These are phyloP conservation scores for Phytophthora litchii DNA, from an alignment of 352 stramenopile species.

Conservation along the genomic window DNA sequence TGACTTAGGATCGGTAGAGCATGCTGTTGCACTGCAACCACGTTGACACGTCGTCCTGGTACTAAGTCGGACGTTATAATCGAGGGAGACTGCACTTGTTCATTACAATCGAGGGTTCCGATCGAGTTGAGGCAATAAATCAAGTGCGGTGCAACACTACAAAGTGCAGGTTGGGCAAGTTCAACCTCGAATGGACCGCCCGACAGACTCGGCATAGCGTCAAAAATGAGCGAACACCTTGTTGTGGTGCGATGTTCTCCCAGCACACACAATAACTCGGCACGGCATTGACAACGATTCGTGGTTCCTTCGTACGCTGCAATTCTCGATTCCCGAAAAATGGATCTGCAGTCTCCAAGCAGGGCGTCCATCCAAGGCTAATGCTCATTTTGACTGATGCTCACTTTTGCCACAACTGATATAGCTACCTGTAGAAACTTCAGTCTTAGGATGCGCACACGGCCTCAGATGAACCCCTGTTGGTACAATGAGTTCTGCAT, in stretches of 20 bases:
- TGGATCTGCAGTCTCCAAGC: slow-evolving; percentile 10
- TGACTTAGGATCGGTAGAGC: not conserved
- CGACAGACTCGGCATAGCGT: not conserved
- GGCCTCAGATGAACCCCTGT: too few relatives aligned
- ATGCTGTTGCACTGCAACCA: not conserved
- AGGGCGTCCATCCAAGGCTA: slow-evolving; percentile 17
- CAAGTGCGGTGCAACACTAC: slow-evolving; percentile 31
- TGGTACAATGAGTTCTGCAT: not conserved
- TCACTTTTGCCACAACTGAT: slow-evolving; percentile 3
- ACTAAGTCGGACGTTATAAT: slow-evolving; percentile 6
- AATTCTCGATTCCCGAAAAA: slow-evolving; percentile 12
- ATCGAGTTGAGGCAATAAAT: slow-evolving; percentile 21
- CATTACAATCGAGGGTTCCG: slow-evolving; percentile 16
- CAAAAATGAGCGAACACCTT: not conserved
- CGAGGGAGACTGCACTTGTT: not conserved
- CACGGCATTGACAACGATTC: not conserved
- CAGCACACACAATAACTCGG: not conserved
- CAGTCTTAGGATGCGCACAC: slow-evolving; percentile 6
- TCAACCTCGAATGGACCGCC: slow-evolving; percentile 10
- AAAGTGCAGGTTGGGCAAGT: slow-evolving; percentile 7
- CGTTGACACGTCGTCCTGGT: not conserved
- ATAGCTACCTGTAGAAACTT: slow-evolving; percentile 19
- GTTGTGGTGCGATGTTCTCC: not conserved
- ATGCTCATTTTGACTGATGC: slow-evolving; percentile 3
- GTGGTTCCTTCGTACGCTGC: not conserved